Evolutionary conservation across 2,329 filamentous ascomycete species (phyloP), one percentile per base, ranked within the genome.

Genomic region (Dactylellina cionopaga): DNA sequence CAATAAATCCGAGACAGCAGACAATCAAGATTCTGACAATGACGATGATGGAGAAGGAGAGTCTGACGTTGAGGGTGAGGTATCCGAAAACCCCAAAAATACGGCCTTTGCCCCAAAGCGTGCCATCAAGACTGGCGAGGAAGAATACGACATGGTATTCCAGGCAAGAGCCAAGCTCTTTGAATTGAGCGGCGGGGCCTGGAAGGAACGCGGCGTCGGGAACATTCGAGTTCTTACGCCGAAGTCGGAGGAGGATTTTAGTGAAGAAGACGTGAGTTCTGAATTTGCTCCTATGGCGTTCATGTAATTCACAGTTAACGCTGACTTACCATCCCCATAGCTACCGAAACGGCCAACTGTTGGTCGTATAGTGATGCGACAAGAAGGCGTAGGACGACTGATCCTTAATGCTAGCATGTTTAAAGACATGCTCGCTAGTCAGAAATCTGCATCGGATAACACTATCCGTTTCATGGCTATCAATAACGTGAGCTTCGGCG

Each of bases 191-290:
- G 31, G 41, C 10, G 68, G 68, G 13, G 52, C 35, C 27, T 72
- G 68, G 68, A 72, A 72, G 35, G 68, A 72, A 41, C 58, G 68
- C 5, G 68, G 68, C 5, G 60, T 72, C 10, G 68, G 68, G 5
- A 72, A 52, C 22, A 54, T 72, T n/a, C 58, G 29, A 31, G 59
- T 72, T 2, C 46, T 72, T 3, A 41, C 47, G 17, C 68, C 68
- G 5, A 59, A 65, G 5, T 10, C 47, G 1, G 59, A 72, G n/a
- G 43, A 59, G 11, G 39, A 58, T 0, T n/a, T 51, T 31, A 49
- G 55, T 2, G 51, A 47, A 3, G 5, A 17, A 39, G 49, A 58
- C 11, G 66, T 51, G 46, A 58, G 66, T 52, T 31, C 17, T n/a
- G 24, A 9, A 17, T 35, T 6, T 35, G 5, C 7, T 17, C 7